phyloP scores from a whole-genome alignment of 1,284 basidiomycete genomes.

The Cerioporus squamosus region DNA sequence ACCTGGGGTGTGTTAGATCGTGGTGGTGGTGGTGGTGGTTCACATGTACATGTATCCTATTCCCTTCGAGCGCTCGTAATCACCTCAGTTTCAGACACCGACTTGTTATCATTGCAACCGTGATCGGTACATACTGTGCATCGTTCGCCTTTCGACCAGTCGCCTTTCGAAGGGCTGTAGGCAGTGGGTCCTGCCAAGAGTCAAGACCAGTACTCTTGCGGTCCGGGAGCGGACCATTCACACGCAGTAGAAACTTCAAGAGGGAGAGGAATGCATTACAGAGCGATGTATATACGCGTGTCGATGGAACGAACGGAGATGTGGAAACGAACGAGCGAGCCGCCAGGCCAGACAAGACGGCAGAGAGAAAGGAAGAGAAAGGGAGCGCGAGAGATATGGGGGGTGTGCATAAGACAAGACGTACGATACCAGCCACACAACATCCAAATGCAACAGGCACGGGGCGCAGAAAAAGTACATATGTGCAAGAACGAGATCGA shows the following conservation, averaged over 20 bases:
- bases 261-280: constrained; percentile 2
- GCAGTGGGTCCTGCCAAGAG: no score
- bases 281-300: neutral
- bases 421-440: constrained; percentile 4
- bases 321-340: neutral
- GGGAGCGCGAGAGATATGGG: neutral
- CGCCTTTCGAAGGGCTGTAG: no score
- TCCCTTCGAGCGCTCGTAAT: no score
- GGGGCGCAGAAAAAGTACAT: neutral
- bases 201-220: no score
- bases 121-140: no score
- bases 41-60: no score
- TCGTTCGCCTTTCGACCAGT: no score
- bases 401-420: neutral
- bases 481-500: neutral
- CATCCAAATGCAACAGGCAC: neutral
- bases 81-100: no score
- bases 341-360: neutral
- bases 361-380: neutral
- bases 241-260: neutral
- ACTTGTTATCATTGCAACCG: no score
- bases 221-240: no score
- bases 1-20: no score
- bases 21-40: no score
- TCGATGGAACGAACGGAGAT: neutral